Conservation (phyloP, 495 filamentous ascomycete species). For the Aspergillus baeticus region DNA sequence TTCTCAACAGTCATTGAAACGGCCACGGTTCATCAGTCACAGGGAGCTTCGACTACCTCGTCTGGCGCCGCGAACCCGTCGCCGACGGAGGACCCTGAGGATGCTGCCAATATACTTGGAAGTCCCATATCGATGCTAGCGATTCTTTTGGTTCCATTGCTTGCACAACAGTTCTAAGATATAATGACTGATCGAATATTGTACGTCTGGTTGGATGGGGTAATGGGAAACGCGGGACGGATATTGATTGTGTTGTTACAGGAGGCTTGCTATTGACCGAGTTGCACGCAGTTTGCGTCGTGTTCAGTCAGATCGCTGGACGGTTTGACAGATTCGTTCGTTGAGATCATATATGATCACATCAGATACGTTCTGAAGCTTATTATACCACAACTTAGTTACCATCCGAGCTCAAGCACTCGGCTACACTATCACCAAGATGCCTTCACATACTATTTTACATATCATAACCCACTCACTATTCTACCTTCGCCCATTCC, state of each 20-base stretch:
- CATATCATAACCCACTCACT: too few species aligned
- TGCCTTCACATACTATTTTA: too few species aligned
- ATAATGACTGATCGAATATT: background rate
- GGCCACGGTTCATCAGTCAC: background rate
- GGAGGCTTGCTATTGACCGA: background rate
- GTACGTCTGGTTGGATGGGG: background rate
- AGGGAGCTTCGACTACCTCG: background rate
- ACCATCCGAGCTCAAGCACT: too few species aligned
- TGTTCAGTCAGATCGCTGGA: constrained; percentile 1
- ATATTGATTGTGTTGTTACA: background rate
- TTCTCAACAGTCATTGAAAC: background rate
- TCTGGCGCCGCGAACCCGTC: constrained; percentile 7
- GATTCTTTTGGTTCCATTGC: background rate
- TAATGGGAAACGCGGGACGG: background rate
- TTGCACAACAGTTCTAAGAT: constrained; percentile 3
- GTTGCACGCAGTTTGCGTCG: background rate
- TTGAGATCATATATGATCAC: background rate
- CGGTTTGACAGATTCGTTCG: constrained; percentile 1
- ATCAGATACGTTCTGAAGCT: background rate
- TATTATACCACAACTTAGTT: background rate
- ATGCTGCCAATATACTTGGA: background rate
- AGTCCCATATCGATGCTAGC: constrained; percentile 7
- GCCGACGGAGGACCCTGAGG: constrained; percentile 1
- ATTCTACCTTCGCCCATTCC: background rate
- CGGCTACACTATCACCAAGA: too few species aligned